Evolutionary conservation across 2,329 filamentous ascomycete genomes (phyloP).

Genomic region (Colletotrichum truncatum): DNA sequence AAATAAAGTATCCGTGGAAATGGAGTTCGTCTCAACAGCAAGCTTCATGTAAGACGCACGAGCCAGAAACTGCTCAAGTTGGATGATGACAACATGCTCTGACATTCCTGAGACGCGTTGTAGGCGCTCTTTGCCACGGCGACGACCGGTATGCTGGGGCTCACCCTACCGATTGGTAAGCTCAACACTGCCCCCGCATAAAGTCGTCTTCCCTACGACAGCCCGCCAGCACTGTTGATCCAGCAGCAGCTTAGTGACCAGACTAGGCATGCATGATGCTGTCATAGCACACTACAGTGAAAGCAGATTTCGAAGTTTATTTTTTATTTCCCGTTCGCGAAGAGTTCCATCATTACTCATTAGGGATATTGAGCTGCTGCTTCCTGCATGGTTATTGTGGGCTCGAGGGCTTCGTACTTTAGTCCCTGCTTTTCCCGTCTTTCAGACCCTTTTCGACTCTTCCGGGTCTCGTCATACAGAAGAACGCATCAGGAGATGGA

Average conservation of each 20-base stretch:
- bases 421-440: background rate
- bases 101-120: constrained; percentile 23
- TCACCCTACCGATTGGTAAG: constrained; percentile 15
- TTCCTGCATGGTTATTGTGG: background rate
- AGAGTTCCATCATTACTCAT: background rate
- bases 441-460: background rate
- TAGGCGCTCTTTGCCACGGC: constrained; percentile 8
- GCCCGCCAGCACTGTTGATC: background rate
- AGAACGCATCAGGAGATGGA: constrained; percentile 7
- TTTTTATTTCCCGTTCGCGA: background rate
- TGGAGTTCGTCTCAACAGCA: constrained; percentile 2
- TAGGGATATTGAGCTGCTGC: background rate
- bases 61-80: background rate
- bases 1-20: background rate
- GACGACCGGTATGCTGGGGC: background rate
- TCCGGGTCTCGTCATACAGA: background rate
- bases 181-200: constrained; percentile 1
- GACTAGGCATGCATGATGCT: constrained; percentile 27
- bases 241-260: background rate
- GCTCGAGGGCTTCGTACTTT: background rate
- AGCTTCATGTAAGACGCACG: background rate
- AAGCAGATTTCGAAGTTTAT: constrained; percentile 5
- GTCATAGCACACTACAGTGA: constrained; percentile 22
- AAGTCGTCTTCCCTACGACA: background rate
- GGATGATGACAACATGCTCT: background rate